Base-by-base conservation (phyloP, 2,329 filamentous ascomycete species). In the Cryphonectria naterciae region DNA sequence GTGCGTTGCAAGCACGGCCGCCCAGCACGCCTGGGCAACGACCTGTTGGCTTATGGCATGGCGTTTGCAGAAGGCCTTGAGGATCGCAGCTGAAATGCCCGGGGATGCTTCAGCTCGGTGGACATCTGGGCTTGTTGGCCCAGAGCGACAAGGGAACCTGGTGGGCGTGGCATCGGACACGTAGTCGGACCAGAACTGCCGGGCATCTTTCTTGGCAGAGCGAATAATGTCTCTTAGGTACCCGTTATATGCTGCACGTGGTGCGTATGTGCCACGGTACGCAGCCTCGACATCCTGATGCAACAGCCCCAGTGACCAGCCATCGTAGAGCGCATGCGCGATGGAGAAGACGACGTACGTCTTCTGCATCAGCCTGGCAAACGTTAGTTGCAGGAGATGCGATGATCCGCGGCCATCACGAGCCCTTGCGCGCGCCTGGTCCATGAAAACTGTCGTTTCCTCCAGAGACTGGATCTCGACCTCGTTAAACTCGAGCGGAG, bases 301-400 rank as follows among this genome's bases (percentile, higher is more conserved):
- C 1, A 98, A 80, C 22, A 97, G 81, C 4, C 85, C 84, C 17
- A 98, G 85, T 2, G 94, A 97, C 88, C 91, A 94, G 0, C 95
- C 95, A 77, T 98, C 95, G 74, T 98, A 98, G 28, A 97, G 84
- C 1, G 94, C 93, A 80, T 98, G 95, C 0, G 94, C 87, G 54
- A 97, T 89, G 0, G 93, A 95, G 1, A 98, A 78, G 5, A 91
- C 77, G 1, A 91, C 73, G 69, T 85, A 88, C 4, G 71, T 79
- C 49, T 75, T 77, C 19, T 71, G 75, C 2, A 72, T 80, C 1
- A 79, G 77, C 7, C 72, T 76, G 3, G 80, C 80, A 67, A 88
- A 80, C 0, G 78, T 79, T 0, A 91, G 75, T 68, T 89, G 87
- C 8, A 91, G 79, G 2, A 91, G 75, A 11, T 80, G 67, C 0